Evolutionary conservation across 345 rosid species (phyloP).

Genomic region (Balakata baccata): DNA sequence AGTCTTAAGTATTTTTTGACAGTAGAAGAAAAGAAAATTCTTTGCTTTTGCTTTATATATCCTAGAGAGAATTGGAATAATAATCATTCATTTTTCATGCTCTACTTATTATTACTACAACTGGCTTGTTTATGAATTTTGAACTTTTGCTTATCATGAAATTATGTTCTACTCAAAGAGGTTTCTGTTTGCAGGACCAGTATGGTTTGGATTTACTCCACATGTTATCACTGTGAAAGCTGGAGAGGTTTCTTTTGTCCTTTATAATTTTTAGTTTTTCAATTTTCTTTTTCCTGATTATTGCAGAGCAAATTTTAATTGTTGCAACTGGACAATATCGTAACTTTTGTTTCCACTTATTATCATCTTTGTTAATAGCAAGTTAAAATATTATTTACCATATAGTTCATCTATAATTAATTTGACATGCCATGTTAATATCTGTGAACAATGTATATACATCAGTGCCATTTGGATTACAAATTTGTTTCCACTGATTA

Average conservation of each 20-base stretch:
- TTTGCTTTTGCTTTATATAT: not conserved
- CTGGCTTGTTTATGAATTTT: not conserved
- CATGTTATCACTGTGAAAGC: slow-evolving; percentile 61
- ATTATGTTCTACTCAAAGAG: slow-evolving; percentile 3
- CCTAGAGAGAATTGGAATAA: not conserved
- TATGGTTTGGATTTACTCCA: slow-evolving; percentile 53
- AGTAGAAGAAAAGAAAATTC: not conserved
- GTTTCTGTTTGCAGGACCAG: slow-evolving; percentile 43
- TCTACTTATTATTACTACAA: not conserved
- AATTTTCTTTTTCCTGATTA: slow-evolving; percentile 5
- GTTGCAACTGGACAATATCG: not conserved
- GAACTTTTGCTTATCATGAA: not conserved
- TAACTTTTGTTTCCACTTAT: not conserved
- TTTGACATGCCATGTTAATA: too few relatives aligned
- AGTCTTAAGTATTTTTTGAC: not conserved
- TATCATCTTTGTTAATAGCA: not conserved
- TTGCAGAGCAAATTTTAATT: not conserved
- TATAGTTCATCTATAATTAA: too few relatives aligned
- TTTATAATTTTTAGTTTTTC: not conserved
- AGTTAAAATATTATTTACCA: not conserved
- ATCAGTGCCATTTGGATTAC: too few relatives aligned
- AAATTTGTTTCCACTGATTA: not conserved
- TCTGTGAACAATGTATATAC: too few relatives aligned
- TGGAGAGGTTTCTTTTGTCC: slow-evolving; percentile 56
- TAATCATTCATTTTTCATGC: not conserved